Base-by-base conservation (phyloP, 1,139 yeast genomes). In the Komagataea norvegica region DNA sequence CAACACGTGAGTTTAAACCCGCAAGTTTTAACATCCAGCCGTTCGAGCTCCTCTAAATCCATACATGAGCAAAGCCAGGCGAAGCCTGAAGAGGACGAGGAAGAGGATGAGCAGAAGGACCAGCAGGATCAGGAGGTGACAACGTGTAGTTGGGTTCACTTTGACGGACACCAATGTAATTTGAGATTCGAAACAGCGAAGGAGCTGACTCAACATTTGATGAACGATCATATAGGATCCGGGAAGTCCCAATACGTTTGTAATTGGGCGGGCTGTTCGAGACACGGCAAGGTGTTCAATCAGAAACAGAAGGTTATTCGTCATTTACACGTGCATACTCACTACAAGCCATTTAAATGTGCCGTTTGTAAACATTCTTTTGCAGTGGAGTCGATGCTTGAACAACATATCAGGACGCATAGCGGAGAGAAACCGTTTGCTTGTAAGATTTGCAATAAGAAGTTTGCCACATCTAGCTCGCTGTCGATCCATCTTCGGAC, bases 321-420 rank as follows among this genome's bases (percentile, higher is more conserved):
- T 33, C 98, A 91, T 60, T 64, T 91, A 33, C 93, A 84, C 56
- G 80, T 83, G 3, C 98, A 91, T 59, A 86, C 97, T 1, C 79
- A 82, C 44, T 77, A 81, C 59, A 81, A 79, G 55, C 95, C 95
- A 0, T 83, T 74, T 56, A 62, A 65, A 44, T 89, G 96, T 60
- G 53, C 65, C 0, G 57, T 71, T 1, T 89, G 97, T 57, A 72
- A 76, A 3, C 76, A 79, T 38, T 56, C 68, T 10, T 89, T 91
- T 61, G 71, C 79, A 3, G 77, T 75, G 13, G 65, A 68, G 34
- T 69, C 76, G 9, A 77, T 76, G 39, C 55, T 76, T 22, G 65
- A 66, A 8, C 80, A 76, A 31, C 98, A 91, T 59, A 59, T 74
- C 61, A 67, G 98, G 33, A 79, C 77, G 1, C 98, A 91, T 57